A percentile compares a stretch with the other conserved stretches of the same genome.
These are phyloP conservation scores for Penicillium psychrofluorescens DNA, from an alignment of 495 filamentous ascomycete genomes.

Conservation along the genomic window DNA sequence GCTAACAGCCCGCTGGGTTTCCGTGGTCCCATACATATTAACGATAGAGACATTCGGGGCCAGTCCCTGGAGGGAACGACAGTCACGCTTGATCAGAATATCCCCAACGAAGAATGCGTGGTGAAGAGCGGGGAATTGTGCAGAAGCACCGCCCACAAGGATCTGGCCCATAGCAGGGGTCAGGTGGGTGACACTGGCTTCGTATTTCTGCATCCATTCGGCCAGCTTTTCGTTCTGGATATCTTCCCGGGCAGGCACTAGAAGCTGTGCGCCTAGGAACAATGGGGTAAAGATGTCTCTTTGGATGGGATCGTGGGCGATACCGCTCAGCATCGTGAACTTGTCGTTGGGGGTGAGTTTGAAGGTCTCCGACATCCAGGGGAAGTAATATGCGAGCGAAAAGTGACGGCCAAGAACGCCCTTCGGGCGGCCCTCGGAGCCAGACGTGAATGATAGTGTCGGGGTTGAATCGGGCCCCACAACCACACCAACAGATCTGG, in stretches of 20 bases:
- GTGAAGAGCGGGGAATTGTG: conserved; percentile 69
- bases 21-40: conserved; percentile 91
- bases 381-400: conserved; percentile 77
- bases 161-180: conserved; percentile 97
- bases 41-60: conserved; percentile 75
- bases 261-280: conserved; percentile 74
- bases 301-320: conserved; percentile 85
- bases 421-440: conserved; percentile 78
- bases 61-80: conserved; percentile 66
- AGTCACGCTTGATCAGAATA: conserved; percentile 80
- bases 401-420: conserved; percentile 88
- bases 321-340: conserved; percentile 81
- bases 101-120: conserved; percentile 93
- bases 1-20: conserved; percentile 80
- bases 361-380: conserved; percentile 88
- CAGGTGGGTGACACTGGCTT: conserved; percentile 79
- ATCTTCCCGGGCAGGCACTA: conserved; percentile 76
- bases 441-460: conserved; percentile 79
- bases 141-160: conserved; percentile 74
- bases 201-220: conserved; percentile 81
- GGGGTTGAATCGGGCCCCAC: conserved; percentile 89
- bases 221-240: conserved; percentile 85
- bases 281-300: conserved; percentile 91
- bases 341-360: conserved; percentile 63
- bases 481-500: conserved; percentile 57